Percentiles rank a stretch among this genome's conserved stretches.
Evolutionary conservation across 331 rosid species (phyloP).

Genomic region (Cydonia oblonga): DNA sequence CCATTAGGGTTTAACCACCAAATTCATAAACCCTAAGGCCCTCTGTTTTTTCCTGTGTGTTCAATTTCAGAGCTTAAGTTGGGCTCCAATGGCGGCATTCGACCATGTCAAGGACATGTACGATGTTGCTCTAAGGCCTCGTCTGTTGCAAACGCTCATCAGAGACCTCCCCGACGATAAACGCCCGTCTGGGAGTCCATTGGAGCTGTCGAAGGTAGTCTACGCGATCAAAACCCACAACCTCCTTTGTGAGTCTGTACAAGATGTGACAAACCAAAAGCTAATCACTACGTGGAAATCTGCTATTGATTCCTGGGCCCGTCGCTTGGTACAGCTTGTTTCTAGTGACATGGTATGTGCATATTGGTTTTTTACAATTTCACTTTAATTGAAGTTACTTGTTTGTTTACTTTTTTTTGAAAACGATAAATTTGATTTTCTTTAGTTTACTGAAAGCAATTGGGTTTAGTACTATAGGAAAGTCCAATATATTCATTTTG

Average conservation of each 20-base stretch:
- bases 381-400: not conserved
- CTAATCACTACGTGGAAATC: conserved; percentile 43
- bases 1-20: not conserved
- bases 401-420: not conserved
- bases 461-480: not conserved
- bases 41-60: not conserved
- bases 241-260: conserved; percentile 45
- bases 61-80: not conserved
- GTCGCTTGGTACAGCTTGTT: conserved; percentile 38
- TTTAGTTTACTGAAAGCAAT: not conserved
- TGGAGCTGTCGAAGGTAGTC: conserved; percentile 33
- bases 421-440: not conserved
- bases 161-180: conserved; percentile 45
- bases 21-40: not conserved
- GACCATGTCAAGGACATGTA: conserved; percentile 43
- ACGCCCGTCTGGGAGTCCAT: conserved; percentile 25
- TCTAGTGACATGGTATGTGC: conserved; percentile 44
- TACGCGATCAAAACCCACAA: conserved; percentile 41
- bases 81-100: conserved; percentile 49
- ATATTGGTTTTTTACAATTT: not conserved
- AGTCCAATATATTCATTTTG: not conserved
- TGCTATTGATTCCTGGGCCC: conserved; percentile 56
- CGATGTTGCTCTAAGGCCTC: conserved; percentile 61
- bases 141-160: conserved; percentile 43
- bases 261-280: conserved; percentile 23